phyloP scores from a whole-genome alignment of 176 grass and related monocot genomes.

The Otatea glauca region DNA sequence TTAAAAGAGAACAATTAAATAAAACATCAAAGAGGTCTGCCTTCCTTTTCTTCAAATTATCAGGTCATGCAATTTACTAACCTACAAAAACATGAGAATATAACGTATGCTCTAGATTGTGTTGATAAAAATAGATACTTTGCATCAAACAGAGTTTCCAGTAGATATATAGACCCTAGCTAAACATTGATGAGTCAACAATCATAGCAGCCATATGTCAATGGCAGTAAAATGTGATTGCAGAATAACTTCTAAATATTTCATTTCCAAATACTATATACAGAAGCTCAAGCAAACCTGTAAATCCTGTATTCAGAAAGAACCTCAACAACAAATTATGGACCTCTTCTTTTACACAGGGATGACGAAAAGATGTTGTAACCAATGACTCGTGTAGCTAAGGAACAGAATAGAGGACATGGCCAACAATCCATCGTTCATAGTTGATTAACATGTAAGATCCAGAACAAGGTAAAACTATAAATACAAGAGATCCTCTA shows the following conservation, averaged over 20 bases:
- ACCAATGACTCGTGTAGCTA: slow-evolving; percentile 13
- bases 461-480: slow-evolving; percentile 36
- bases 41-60: background rate
- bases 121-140: background rate
- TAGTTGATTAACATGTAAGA: slow-evolving; percentile 35
- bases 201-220: background rate
- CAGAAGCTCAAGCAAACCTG: slow-evolving; percentile 26
- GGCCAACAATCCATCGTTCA: slow-evolving; percentile 30
- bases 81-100: background rate
- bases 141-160: background rate
- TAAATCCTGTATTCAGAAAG: slow-evolving; percentile 3
- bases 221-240: background rate
- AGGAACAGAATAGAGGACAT: background rate
- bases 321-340: background rate
- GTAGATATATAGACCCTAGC: background rate
- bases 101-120: background rate
- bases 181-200: background rate
- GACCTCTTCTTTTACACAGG: slow-evolving; percentile 29
- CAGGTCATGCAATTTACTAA: background rate
- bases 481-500: slow-evolving; percentile 33
- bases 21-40: too few relatives aligned
- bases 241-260: background rate
- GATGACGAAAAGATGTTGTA: slow-evolving; percentile 18
- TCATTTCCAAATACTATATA: slow-evolving; percentile 22
- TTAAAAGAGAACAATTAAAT: background rate